phyloP scores from a whole-genome alignment of 176 grass and related monocot genomes.

The Musa acuminata region DNA sequence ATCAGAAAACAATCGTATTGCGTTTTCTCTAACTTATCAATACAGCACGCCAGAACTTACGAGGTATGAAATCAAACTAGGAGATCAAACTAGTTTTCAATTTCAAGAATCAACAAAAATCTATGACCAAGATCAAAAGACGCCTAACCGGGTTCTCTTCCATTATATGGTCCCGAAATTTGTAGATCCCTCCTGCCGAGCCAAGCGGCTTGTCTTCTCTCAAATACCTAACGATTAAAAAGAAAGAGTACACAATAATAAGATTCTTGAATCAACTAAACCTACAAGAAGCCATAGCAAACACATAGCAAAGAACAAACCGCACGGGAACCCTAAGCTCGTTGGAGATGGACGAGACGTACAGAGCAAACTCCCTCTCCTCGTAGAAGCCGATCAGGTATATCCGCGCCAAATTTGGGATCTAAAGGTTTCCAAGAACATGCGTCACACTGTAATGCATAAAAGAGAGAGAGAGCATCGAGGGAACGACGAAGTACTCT shows the following conservation, averaged over 20 bases:
- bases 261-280: too few species aligned
- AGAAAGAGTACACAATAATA: too few species aligned
- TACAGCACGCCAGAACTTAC: too few species aligned
- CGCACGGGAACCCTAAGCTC: constrained; percentile 85
- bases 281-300: neutral
- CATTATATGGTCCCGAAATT: constrained; percentile 89
- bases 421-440: constrained; percentile 24
- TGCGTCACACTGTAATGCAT: too few species aligned
- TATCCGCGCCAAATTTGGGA: constrained; percentile 86
- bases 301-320: constrained; percentile 14
- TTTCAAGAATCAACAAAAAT: too few species aligned
- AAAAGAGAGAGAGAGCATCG: neutral
- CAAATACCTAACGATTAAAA: constrained; percentile 50
- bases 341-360: constrained; percentile 85
- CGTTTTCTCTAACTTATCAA: too few species aligned
- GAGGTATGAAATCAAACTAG: too few species aligned
- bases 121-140: neutral
- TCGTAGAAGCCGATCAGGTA: constrained; percentile 96
- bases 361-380: constrained; percentile 80
- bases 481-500: constrained; percentile 28
- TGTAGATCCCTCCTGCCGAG: constrained; percentile 92
- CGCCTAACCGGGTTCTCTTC: constrained; percentile 67
- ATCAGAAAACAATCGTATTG: too few species aligned
- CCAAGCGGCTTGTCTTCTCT: constrained; percentile 94
- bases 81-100: too few species aligned